Evolutionary conservation across 2,329 filamentous ascomycete genomes (phyloP), one percentile per base, ranked within the genome.

Genomic region (Mycosphaerella sp.): DNA sequence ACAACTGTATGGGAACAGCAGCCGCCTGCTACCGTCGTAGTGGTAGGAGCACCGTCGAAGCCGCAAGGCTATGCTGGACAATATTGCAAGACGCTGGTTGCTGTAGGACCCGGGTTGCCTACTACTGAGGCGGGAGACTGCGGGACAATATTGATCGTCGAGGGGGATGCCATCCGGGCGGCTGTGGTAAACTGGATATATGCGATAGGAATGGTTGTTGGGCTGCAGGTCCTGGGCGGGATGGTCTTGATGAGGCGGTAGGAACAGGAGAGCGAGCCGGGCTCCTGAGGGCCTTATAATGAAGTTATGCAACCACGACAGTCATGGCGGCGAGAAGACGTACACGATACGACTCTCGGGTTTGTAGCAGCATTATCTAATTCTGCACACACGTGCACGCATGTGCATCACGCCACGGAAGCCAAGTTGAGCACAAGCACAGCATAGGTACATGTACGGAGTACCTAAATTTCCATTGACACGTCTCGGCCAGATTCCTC

Each of bases 21-120:
- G n/a, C 44, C 44, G 9, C 55, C 57, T 9, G 55, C 58, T n/a
- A 59, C 60, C 3, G 49, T 53, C 4, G 53, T 57, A 8, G 59
- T 61, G 30, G 59, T 37, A 32, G 60, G 52, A 9, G 62, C 56
- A 17, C 57, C 57, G 17, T 50, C 51, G 6, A 54, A 42, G 13
- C 30, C 28, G 7, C 25, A 35, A 25, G 50, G 59, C 2, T 60
- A 62, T 37, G 57, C 50, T 0, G 59, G 52, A 16, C 54, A 57
- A n/a, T 69, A 68, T 44, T 69, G 67, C 49, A 64, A 59, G 14
- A 69, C 67, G 6, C 34, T 68, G 9, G 58, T 62, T n/a, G 66
- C 61, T 13, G 52, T 59, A 14, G 67, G 67, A 13, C 62, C 62
- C 1, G 60, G 59, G n/a, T 36, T 68, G 28, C 66, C 66, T 0